Evolutionary conservation across 2,329 filamentous ascomycete species (phyloP).

Genomic region (Paradendryphiella salina): DNA sequence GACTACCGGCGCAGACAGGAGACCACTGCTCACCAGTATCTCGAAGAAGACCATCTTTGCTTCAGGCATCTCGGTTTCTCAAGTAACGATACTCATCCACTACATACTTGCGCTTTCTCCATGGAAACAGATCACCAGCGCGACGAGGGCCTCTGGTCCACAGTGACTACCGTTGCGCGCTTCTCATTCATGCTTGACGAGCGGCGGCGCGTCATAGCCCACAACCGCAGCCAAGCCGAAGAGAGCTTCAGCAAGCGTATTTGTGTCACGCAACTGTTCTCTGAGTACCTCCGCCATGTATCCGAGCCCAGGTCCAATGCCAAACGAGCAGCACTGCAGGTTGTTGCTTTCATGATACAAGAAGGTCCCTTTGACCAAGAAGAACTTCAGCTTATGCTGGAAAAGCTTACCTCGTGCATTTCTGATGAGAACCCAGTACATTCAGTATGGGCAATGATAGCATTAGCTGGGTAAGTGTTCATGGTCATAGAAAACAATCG

Average conservation of each 20-base stretch:
- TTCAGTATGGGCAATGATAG: constrained; percentile 81
- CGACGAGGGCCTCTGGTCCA: constrained; percentile 43
- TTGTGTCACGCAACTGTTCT: constrained; percentile 44
- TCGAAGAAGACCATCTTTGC: constrained; percentile 76
- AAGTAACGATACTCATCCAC: constrained; percentile 26
- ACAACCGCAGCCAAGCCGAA: constrained; percentile 25
- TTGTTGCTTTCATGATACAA: constrained; percentile 55
- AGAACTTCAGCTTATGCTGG: constrained; percentile 60
- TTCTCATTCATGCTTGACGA: constrained; percentile 44
- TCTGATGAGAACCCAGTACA: constrained; percentile 66
- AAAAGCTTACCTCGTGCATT: constrained; percentile 61
- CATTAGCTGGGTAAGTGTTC: constrained; percentile 71
- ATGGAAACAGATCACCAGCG: constrained; percentile 40
- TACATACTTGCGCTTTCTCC: constrained; percentile 37
- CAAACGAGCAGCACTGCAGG: constrained; percentile 58
- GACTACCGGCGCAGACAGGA: constrained; percentile 77
- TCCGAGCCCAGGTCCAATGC: constrained; percentile 41
- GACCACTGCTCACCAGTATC: constrained; percentile 46
- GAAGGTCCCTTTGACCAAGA: constrained; percentile 50
- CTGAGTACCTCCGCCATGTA: constrained; percentile 48
- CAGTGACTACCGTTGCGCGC: constrained; percentile 47
- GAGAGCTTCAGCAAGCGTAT: constrained; percentile 43
- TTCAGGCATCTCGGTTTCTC: constrained; percentile 50
- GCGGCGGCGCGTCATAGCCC: constrained; percentile 21
- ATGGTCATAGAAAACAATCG: not conserved